Conservation (phyloP, 345 rosid genomes). For the Syzygium aqueum region DNA sequence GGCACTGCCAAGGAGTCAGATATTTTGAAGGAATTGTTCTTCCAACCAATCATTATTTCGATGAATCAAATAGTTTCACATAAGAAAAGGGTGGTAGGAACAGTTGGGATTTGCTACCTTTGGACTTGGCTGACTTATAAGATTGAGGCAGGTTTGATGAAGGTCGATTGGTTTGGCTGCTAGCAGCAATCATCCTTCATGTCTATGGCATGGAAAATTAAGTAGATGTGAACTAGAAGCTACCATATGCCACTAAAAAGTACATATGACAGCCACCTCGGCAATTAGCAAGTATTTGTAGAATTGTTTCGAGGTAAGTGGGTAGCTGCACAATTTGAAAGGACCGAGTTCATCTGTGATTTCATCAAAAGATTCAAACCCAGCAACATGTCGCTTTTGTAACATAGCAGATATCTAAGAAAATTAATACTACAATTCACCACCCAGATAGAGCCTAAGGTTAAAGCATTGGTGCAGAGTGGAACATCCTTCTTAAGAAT, state of each 20-base stretch:
- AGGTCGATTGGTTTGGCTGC: not conserved
- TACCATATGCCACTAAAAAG: not conserved
- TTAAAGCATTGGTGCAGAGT: not conserved
- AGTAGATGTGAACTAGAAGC: not conserved
- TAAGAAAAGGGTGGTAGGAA: not conserved
- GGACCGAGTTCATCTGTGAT: not conserved
- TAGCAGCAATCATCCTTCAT: not conserved
- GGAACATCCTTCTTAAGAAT: not conserved
- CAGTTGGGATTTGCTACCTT: not conserved
- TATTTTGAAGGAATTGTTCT: not conserved
- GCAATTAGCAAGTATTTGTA: not conserved
- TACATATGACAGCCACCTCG: not conserved
- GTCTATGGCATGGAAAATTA: not conserved
- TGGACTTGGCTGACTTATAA: not conserved
- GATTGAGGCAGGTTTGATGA: not conserved
- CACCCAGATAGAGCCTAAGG: not conserved
- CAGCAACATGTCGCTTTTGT: not conserved
- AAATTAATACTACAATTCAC: not conserved
- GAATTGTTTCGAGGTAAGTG: not conserved
- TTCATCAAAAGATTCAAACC: not conserved
- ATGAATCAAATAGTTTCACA: not conserved
- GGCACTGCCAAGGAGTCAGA: not conserved
- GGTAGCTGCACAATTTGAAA: not conserved
- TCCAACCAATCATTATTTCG: not conserved
- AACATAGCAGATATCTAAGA: not conserved